These are phyloP conservation scores for Polyplosphaeria fusca DNA, from an alignment of 495 filamentous ascomycete species.

Conservation along the genomic window DNA sequence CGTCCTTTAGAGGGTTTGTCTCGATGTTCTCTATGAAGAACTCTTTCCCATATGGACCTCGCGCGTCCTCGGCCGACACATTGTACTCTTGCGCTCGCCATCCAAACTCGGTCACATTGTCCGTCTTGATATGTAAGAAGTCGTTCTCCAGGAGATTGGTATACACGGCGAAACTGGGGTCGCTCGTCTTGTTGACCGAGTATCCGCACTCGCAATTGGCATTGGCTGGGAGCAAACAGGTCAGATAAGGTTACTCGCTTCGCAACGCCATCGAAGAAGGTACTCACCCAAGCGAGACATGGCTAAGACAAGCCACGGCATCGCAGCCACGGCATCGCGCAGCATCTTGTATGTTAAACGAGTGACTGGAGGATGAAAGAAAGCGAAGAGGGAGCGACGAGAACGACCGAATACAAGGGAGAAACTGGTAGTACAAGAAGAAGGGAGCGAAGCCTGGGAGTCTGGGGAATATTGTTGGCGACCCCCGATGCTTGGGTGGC, in stretches of 20 bases:
- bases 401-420: neutral
- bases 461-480: neutral
- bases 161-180: conserved; percentile 47
- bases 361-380: conserved; percentile 1
- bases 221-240: conserved; percentile 5
- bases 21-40: conserved; percentile 54
- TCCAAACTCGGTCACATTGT: conserved; percentile 47
- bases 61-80: conserved; percentile 48
- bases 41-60: conserved; percentile 65
- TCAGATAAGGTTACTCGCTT: neutral
- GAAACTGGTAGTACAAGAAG: neutral
- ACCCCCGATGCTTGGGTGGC: neutral
- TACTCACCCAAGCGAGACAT: conserved; percentile 22
- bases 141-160: conserved; percentile 68
- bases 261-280: neutral
- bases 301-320: conserved; percentile 23
- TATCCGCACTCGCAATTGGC: conserved; percentile 75
- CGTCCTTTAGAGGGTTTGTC: conserved; percentile 48
- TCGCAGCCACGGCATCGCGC: conserved; percentile 11
- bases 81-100: conserved; percentile 67
- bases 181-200: conserved; percentile 43
- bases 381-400: neutral
- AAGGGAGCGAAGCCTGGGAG: neutral
- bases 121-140: conserved; percentile 53
- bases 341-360: conserved; percentile 4